Conservation (phyloP, 495 filamentous ascomycete genomes). For the Stereocaulon alpinum region DNA sequence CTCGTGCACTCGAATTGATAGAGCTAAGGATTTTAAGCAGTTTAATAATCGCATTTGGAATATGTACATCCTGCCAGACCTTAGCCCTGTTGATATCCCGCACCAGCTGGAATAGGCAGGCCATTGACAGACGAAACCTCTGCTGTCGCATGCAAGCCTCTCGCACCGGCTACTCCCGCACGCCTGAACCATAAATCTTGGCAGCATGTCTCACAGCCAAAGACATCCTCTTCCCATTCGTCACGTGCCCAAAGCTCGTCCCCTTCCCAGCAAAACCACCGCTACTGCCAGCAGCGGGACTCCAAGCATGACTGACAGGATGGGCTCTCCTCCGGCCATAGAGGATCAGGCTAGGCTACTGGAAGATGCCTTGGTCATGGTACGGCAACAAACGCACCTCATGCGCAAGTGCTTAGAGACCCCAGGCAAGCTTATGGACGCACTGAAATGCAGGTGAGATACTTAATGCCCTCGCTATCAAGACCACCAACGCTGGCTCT, state of each 20-base stretch:
- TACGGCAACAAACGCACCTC: conserved; percentile 87
- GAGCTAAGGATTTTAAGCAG: no score
- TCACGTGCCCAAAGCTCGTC: conserved; percentile 4
- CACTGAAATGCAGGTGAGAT: conserved; percentile 89
- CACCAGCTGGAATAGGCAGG: no score
- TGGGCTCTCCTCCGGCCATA: conserved; percentile 54
- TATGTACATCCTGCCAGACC: no score
- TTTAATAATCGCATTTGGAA: no score
- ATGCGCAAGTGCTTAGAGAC: conserved; percentile 98
- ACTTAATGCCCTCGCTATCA: background rate
- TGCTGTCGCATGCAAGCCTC: background rate
- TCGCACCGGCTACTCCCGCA: background rate
- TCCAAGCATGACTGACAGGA: conserved; percentile 44
- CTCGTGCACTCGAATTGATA: no score
- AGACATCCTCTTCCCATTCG: conserved; percentile 3
- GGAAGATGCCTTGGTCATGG: conserved; percentile 91
- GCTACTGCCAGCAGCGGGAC: conserved; percentile 7
- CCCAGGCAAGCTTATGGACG: conserved; percentile 98
- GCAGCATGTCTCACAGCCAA: background rate
- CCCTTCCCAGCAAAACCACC: background rate
- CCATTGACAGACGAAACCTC: no score
- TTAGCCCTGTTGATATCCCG: no score
- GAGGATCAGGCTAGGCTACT: conserved; percentile 92
- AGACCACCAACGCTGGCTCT: background rate
- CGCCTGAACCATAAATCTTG: conserved; percentile 1